A percentile compares a stretch with the other conserved stretches of the same genome.
Conservation (phyloP, 1,139 yeast genomes). For the Nakaseomyces bracarensis region DNA sequence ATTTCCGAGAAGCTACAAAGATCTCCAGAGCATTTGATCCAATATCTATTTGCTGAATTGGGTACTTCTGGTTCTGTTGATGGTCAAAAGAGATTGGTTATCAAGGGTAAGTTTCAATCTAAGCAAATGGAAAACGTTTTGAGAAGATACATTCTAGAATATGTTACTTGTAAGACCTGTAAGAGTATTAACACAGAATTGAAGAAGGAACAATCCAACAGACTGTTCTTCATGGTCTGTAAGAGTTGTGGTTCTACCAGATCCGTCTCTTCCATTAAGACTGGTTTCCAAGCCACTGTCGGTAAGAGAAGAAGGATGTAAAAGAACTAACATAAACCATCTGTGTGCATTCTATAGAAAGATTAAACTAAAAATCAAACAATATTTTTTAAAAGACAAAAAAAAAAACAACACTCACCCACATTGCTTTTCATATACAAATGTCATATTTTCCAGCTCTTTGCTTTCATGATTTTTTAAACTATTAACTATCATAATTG, state of each 20-base stretch:
- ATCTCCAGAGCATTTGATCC: conserved; percentile 94
- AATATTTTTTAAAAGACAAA: background rate
- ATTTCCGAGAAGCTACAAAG: conserved; percentile 91
- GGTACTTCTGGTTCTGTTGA: conserved; percentile 99
- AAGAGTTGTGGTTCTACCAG: conserved; percentile 97
- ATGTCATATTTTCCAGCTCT: background rate
- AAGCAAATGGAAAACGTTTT: conserved; percentile 94
- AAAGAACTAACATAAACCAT: background rate
- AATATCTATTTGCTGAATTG: conserved; percentile 93
- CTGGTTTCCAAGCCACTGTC: conserved; percentile 98
- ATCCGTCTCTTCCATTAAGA: conserved; percentile 94
- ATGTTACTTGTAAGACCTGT: conserved; percentile 97
- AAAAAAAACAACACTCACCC: background rate
- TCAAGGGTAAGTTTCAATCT: conserved; percentile 97
- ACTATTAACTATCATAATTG: too few relatives aligned
- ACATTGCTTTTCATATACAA: background rate
- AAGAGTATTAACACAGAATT: conserved; percentile 94
- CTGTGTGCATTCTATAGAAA: conserved; percentile 5
- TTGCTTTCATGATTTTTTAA: too few relatives aligned
- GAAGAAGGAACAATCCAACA: conserved; percentile 89
- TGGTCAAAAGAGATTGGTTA: conserved; percentile 92
- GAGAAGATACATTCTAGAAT: conserved; percentile 93
- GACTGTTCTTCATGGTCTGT: conserved; percentile 96
- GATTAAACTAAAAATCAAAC: background rate
- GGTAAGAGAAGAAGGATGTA: conserved; percentile 33